A percentile compares a stretch with the other conserved stretches of the same genome.
These are phyloP conservation scores for Clathrospora elynae DNA, from an alignment of 2,329 filamentous ascomycete genomes.

Conservation along the genomic window DNA sequence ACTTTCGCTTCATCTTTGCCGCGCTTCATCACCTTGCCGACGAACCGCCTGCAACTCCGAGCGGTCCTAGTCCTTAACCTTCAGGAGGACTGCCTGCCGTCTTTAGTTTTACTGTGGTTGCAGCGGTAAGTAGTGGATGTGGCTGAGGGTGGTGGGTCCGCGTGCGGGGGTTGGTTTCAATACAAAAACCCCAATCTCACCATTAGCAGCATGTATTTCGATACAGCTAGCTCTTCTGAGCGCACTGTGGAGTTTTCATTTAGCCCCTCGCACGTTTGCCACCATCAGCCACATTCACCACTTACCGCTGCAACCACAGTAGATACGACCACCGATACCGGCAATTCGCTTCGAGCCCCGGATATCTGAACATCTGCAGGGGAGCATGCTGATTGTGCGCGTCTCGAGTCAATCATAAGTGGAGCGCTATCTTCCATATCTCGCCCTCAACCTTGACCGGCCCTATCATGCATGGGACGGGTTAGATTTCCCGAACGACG, in stretches of 20 bases:
- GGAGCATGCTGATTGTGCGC: conserved; percentile 16
- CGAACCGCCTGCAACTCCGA: too few relatives aligned
- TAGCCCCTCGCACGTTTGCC: too few relatives aligned
- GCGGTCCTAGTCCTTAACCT: conserved; percentile 3
- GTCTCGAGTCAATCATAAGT: conserved; percentile 19
- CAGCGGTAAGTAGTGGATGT: too few relatives aligned
- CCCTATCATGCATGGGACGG: conserved; percentile 10
- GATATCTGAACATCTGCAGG: conserved; percentile 7
- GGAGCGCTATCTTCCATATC: conserved; percentile 22
- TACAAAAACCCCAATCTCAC: too few relatives aligned
- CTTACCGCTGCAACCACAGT: too few relatives aligned
- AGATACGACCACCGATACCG: conserved; percentile 19
- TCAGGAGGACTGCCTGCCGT: conserved; percentile 11
- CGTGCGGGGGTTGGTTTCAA: too few relatives aligned
- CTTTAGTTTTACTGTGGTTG: conserved; percentile 13
- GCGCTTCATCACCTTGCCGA: conserved; percentile 18
- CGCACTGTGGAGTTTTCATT: too few relatives aligned
- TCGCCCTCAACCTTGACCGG: conserved; percentile 3
- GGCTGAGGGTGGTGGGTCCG: too few relatives aligned
- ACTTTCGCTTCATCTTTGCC: conserved; percentile 25
- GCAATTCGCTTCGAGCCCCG: conserved; percentile 10
- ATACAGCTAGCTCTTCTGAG: too few relatives aligned
- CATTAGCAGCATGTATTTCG: too few relatives aligned
- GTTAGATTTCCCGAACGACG: conserved; percentile 15
- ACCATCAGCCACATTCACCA: too few relatives aligned